Percentiles rank a stretch among this genome's conserved stretches.
phyloP scores from a whole-genome alignment of 139 green algal species.

The Haematococcus lacustris region DNA sequence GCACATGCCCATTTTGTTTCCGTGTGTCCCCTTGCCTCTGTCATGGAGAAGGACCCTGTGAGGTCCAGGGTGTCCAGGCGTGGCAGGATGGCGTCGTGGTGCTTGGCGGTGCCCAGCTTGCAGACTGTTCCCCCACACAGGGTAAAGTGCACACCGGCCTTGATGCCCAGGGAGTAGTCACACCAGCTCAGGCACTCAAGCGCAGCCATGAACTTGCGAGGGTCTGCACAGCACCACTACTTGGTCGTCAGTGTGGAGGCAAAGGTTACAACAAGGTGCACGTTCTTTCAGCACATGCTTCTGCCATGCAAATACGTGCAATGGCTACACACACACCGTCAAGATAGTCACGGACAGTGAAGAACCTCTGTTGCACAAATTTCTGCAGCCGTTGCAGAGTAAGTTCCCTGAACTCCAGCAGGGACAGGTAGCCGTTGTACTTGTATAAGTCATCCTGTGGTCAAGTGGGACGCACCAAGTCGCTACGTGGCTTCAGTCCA shows the following conservation, averaged over 20 bases:
- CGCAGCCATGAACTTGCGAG: conserved; percentile 58
- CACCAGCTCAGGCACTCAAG: conserved; percentile 63
- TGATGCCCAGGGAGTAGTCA: conserved; percentile 86
- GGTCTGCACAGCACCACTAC: too few relatives aligned
- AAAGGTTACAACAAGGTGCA: too few relatives aligned
- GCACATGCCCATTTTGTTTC: too few relatives aligned
- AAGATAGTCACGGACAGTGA: conserved; percentile 59
- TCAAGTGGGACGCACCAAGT: too few relatives aligned
- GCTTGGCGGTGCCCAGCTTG: conserved; percentile 65
- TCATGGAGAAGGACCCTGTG: conserved; percentile 82
- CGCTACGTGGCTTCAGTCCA: too few relatives aligned
- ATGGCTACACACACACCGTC: conserved; percentile 19
- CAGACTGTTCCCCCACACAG: conserved; percentile 59
- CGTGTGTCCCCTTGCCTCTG: conserved; percentile 18
- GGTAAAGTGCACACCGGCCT: conserved; percentile 83
- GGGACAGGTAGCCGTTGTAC: conserved; percentile 60
- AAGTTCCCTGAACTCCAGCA: conserved; percentile 69
- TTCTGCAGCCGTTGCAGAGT: conserved; percentile 63
- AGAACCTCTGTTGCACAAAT: conserved; percentile 62
- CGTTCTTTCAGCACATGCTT: too few relatives aligned
- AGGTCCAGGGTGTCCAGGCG: conserved; percentile 60
- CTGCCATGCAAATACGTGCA: background rate
- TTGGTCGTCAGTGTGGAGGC: too few relatives aligned
- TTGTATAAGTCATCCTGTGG: conserved; percentile 68
- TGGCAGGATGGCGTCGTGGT: conserved; percentile 64